Conservation (phyloP, 139 green algal species). For the Tetraselmis striata region DNA sequence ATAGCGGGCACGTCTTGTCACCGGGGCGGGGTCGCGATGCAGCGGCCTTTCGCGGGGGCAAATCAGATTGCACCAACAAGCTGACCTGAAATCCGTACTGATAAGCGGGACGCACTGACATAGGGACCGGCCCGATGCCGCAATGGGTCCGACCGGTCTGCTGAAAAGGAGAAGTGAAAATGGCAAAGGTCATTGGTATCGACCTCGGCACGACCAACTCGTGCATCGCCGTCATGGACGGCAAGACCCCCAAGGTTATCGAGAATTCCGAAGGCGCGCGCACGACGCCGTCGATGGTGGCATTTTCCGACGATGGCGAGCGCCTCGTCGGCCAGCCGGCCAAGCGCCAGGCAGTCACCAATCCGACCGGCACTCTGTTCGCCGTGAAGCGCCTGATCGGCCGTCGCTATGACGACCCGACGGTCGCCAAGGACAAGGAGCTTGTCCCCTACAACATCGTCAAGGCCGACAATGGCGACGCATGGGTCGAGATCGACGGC, state of each 20-base stretch:
- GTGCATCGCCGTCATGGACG: conserved; percentile 20
- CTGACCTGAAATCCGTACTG: no score
- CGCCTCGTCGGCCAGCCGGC: conserved; percentile 15
- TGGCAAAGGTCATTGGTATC: conserved; percentile 23
- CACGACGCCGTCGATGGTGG: conserved; percentile 21
- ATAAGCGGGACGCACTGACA: no score
- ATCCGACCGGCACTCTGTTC: not conserved
- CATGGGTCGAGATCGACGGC: conserved; percentile 17
- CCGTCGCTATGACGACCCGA: not conserved
- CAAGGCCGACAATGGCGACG: conserved; percentile 17
- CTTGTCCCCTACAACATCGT: conserved; percentile 18
- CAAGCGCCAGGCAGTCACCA: not conserved
- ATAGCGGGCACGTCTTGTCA: no score
- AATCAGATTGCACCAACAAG: no score
- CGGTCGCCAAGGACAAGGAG: conserved; percentile 1
- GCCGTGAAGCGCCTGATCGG: conserved; percentile 8
- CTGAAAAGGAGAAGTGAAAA: no score
- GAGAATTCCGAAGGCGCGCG: conserved; percentile 15
- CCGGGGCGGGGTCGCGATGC: no score
- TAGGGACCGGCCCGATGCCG: no score
- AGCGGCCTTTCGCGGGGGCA: no score
- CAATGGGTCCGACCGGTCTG: no score
- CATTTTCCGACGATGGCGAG: conserved; percentile 24
- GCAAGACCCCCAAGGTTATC: no score
- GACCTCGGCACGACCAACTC: conserved; percentile 42